These are phyloP conservation scores for Tylopilus subfusipes DNA, from an alignment of 768 basidiomycete species.

Conservation along the genomic window DNA sequence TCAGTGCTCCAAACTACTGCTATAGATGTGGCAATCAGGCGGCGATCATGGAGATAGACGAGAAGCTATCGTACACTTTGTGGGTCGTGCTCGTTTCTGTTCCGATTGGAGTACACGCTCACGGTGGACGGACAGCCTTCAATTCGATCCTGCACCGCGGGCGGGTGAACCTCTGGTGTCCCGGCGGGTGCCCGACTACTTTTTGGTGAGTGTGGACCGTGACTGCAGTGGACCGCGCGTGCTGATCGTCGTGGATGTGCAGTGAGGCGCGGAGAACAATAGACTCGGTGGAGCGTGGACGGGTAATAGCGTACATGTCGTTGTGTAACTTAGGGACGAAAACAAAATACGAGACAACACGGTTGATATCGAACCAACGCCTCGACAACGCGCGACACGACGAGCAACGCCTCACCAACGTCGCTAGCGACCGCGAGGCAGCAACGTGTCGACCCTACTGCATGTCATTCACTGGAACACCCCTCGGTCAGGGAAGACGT, in stretches of 20 bases:
- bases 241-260: neutral
- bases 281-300: neutral
- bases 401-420: slow-evolving; percentile 7
- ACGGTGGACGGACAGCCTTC: slow-evolving; percentile 68
- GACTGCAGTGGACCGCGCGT: slow-evolving; percentile 21
- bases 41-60: slow-evolving; percentile 99
- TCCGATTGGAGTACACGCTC: slow-evolving; percentile 1
- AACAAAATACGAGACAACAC: slow-evolving; percentile 29
- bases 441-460: slow-evolving; percentile 28
- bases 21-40: slow-evolving; percentile 99
- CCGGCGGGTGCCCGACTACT: slow-evolving; percentile 91
- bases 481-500: slow-evolving; percentile 81
- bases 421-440: slow-evolving; percentile 8
- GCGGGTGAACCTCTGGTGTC: slow-evolving; percentile 98
- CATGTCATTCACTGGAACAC: slow-evolving; percentile 88
- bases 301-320: slow-evolving; percentile 25
- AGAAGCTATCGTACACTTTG: slow-evolving; percentile 95
- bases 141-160: slow-evolving; percentile 99
- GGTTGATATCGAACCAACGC: slow-evolving; percentile 7
- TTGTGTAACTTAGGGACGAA: slow-evolving; percentile 20
- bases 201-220: slow-evolving; percentile 66
- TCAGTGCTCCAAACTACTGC: slow-evolving; percentile 99
- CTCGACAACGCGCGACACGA: slow-evolving; percentile 10
- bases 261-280: slow-evolving; percentile 23
- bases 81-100: slow-evolving; percentile 38